Evolutionary conservation across 768 basidiomycete genomes (phyloP), one percentile per base, ranked within the genome.

Genomic region (Boletus sp.): DNA sequence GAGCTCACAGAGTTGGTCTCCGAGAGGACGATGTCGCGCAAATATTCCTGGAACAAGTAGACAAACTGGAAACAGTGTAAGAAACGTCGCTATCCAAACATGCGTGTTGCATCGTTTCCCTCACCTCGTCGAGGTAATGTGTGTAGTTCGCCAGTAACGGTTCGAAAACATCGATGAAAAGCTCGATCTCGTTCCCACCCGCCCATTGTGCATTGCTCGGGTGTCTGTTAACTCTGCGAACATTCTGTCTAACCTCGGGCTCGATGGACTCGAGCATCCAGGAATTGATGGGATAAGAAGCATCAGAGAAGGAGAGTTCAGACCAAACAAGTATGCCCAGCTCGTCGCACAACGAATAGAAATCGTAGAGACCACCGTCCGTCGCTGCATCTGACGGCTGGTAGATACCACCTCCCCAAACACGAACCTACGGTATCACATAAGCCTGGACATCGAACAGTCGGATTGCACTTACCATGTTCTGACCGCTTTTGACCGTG

Each of bases 261-360:
- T 80, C 80, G 50, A 84, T 64, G 4, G 78, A 76, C 52, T 77
- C 77, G 33, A 84, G 64, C 20, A 84, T 53, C 59, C 81, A 84
- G 57, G 76, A 72, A 58, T 84, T 82, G 69, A 83, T 77, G 2
- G 83, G 79, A 58, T 83, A 84, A 28, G 83, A 59, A 2, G 79
- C 70, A 55, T 84, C 83, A 0, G 83, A 84, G 20, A 57, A 47
- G 32, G 33, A 33, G 32, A 57, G 77, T 60, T 85, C 83, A 1
- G 82, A 82, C 83, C 83, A 84, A 2, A 77, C 82, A 47, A 85
- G 70, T 58, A 84, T 82, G 7, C 83, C 83, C 0, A 85, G 74
- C 59, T 84, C 82, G 64, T 85, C 83, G 63, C 83, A 84, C 24
- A 81, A 63, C 1, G 78, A 76, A 66, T 84, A 84, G 60, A 84